Percentiles rank a stretch among this genome's conserved stretches.
Conservation (phyloP, 805 yeast genomes). For the Myxozyma lipomycoides region DNA sequence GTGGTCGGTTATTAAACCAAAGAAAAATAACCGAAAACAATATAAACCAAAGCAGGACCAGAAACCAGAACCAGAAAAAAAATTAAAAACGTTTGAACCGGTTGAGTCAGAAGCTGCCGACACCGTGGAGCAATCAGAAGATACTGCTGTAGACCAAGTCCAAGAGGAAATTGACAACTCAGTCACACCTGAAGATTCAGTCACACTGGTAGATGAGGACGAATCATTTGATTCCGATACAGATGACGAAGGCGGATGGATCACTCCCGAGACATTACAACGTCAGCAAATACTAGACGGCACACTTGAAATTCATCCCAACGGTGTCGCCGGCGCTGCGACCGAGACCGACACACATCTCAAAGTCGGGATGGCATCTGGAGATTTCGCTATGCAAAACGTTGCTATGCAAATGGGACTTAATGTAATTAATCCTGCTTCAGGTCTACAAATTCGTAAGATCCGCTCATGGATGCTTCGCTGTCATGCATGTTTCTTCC, state of each 20-base stretch:
- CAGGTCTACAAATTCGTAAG: constrained; percentile 79
- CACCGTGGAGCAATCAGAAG: background rate
- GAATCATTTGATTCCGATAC: constrained; percentile 55
- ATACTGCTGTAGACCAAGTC: background rate
- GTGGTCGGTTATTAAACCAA: constrained; percentile 11
- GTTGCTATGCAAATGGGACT: constrained; percentile 88
- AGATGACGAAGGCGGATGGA: constrained; percentile 87
- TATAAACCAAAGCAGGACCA: background rate
- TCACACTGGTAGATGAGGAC: background rate
- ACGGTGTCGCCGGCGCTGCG: constrained; percentile 43
- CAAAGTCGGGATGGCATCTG: constrained; percentile 82
- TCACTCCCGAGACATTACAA: constrained; percentile 77
- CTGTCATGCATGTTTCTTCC: constrained; percentile 93
- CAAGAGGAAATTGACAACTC: background rate
- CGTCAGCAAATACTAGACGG: constrained; percentile 62
- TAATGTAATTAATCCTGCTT: constrained; percentile 74
- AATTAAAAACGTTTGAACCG: no score
- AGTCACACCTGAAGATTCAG: constrained; percentile 12
- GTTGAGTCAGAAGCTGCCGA: background rate
- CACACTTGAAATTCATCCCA: constrained; percentile 15
- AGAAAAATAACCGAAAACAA: background rate
- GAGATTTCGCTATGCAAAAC: constrained; percentile 97
- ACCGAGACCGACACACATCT: constrained; percentile 47
- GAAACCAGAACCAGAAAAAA: background rate
- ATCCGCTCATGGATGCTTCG: constrained; percentile 90